phyloP scores from a whole-genome alignment of 352 stramenopile genomes.

The Pythium rhizo-oryzae region DNA sequence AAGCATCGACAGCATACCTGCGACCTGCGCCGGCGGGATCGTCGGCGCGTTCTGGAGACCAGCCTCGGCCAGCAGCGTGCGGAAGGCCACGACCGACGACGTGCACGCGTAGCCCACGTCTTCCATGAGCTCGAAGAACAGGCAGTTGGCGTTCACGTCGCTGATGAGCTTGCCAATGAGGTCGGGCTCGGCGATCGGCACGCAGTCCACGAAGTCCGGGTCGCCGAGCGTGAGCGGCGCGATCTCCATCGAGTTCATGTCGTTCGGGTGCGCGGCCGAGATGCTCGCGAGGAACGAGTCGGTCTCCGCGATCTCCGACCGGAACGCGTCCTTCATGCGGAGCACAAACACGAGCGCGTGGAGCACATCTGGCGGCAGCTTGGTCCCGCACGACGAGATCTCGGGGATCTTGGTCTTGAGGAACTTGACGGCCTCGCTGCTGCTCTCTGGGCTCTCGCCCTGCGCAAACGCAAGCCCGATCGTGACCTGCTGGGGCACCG shows the following conservation, averaged over 20 bases:
- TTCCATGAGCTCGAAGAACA: constrained; percentile 92
- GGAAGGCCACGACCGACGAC: constrained; percentile 75
- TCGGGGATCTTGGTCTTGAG: constrained; percentile 84
- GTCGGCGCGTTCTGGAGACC: constrained; percentile 77
- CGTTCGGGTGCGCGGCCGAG: constrained; percentile 79
- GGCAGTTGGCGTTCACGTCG: constrained; percentile 74
- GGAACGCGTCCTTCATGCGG: constrained; percentile 81
- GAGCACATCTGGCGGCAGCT: constrained; percentile 84
- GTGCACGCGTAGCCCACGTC: constrained; percentile 90
- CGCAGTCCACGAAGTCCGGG: constrained; percentile 84
- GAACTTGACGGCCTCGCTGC: constrained; percentile 71
- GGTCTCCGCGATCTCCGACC: constrained; percentile 68
- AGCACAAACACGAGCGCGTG: constrained; percentile 84
- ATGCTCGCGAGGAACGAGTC: constrained; percentile 88
- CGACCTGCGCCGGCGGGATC: constrained; percentile 85
- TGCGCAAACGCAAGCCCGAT: constrained; percentile 83
- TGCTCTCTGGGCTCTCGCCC: constrained; percentile 59
- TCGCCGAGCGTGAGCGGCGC: constrained; percentile 86
- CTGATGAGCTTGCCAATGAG: constrained; percentile 75
- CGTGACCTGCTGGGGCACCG: constrained; percentile 84
- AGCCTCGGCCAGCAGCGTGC: constrained; percentile 81
- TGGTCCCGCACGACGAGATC: constrained; percentile 78
- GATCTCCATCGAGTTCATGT: constrained; percentile 87
- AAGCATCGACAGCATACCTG: constrained; percentile 89
- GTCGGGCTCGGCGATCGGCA: constrained; percentile 57